Evolutionary conservation across 768 basidiomycete genomes (phyloP).

Genomic region (Tulasnella sp.): DNA sequence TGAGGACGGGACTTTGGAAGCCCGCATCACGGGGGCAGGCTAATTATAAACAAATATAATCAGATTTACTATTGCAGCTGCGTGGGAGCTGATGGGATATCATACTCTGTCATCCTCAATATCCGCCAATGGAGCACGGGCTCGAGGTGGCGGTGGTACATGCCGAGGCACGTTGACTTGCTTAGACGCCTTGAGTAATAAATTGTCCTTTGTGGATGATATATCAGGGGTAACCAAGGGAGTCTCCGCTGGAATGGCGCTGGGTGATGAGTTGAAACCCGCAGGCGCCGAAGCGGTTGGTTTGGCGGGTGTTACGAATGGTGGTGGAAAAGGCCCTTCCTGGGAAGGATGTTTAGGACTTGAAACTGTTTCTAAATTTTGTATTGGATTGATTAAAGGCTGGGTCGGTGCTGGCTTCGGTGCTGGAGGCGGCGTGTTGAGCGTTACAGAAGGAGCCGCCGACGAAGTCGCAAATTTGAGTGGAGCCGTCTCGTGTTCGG

Average conservation of each 20-base stretch:
- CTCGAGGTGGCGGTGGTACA: background rate
- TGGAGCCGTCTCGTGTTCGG: background rate
- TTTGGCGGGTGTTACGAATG: background rate
- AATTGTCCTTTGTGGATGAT: background rate
- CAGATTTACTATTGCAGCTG: background rate
- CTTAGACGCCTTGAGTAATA: background rate
- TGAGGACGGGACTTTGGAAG: constrained; percentile 87
- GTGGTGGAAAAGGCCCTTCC: background rate
- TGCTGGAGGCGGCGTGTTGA: background rate
- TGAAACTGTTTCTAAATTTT: background rate
- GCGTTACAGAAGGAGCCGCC: background rate
- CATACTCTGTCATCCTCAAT: background rate
- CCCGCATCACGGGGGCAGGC: constrained; percentile 26
- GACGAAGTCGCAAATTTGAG: background rate
- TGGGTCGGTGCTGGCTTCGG: background rate
- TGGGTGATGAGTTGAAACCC: background rate
- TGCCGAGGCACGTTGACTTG: background rate
- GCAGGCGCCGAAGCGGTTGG: background rate
- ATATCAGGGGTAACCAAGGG: background rate
- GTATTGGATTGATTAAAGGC: too few relatives aligned
- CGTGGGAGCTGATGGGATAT: background rate
- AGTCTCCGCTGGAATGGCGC: background rate
- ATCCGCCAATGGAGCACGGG: constrained; percentile 1
- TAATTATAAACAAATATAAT: constrained; percentile 7
- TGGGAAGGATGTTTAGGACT: background rate